Evolutionary conservation across 2,329 filamentous ascomycete genomes (phyloP), one percentile per base, ranked within the genome.

Genomic region (Apiospora koreana): DNA sequence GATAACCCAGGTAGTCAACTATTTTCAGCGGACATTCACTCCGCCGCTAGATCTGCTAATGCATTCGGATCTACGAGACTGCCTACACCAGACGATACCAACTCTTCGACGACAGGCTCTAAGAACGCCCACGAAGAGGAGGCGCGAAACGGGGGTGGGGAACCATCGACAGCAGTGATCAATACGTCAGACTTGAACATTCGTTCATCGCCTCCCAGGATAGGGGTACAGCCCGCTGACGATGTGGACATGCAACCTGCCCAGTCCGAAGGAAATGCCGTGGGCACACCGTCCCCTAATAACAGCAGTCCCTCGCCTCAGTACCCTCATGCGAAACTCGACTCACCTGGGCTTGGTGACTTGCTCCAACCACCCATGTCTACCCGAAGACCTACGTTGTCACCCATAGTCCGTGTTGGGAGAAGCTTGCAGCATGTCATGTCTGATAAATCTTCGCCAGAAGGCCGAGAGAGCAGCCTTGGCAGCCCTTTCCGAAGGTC

Each of bases 391-490:
- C 1, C 86, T 35, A 81, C 80, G 7, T 79, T 90, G 0, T 89
- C 87, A 6, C 87, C 88, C 1, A 89, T 89, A 45, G 85, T 90
- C n/a, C 83, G 87, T 64, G 88, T 84, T 35, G 88, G 87, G 3
- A 82, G 86, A 65, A 87, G 84, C 41, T 78, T 90, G 18, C 88
- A 89, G 74, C 87, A 83, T 70, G 85, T 90, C 46, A 87, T 88
- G 14, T 89, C 87, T 0, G 88, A 89, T 72, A 86, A 86, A 9
- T 86, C 87, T 0, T 89, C 88, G 0, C 88, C 88, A 1, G 85
- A 86, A 67, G 82, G 79, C 8, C 82, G 81, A n/a, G 85, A 86
- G 58, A 82, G 82, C 43, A 83, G 85, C 14, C 79, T 90, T 2
- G 83, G 87, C 18, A 90, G 88, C 69, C 88, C 88, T 0, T 90